phyloP scores from a whole-genome alignment of 495 filamentous ascomycete genomes.

The Aspergillus conjunctus region DNA sequence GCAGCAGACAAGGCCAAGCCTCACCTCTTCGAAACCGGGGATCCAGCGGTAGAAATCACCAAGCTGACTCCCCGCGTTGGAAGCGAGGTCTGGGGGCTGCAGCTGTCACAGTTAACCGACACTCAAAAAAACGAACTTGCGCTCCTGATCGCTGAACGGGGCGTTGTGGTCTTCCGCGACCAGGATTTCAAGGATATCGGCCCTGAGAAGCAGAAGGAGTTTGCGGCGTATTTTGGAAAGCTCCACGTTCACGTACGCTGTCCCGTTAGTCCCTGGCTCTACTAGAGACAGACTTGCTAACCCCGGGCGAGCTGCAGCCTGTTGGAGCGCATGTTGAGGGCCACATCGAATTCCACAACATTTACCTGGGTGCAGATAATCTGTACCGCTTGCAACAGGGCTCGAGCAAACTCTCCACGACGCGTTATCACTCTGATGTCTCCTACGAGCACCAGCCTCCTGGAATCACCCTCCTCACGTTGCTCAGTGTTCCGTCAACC shows the following conservation, averaged over 20 bases:
- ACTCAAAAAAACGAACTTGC: conserved; percentile 76
- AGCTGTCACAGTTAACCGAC: conserved; percentile 66
- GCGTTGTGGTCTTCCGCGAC: conserved; percentile 72
- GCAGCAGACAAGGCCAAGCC: conserved; percentile 37
- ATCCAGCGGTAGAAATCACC: conserved; percentile 58
- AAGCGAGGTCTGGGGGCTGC: conserved; percentile 70
- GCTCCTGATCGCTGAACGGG: conserved; percentile 67
- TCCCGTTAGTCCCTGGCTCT: conserved; percentile 16
- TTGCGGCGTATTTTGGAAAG: conserved; percentile 67
- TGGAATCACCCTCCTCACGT: conserved; percentile 70
- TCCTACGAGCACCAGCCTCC: conserved; percentile 80
- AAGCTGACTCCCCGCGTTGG: conserved; percentile 71
- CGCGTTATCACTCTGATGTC: conserved; percentile 40
- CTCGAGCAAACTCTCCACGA: conserved; percentile 1
- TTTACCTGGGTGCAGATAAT: conserved; percentile 14
- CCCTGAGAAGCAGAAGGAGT: conserved; percentile 59
- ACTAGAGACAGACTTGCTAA: not conserved
- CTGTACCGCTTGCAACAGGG: conserved; percentile 4
- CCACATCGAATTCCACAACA: conserved; percentile 11
- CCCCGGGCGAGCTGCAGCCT: not conserved
- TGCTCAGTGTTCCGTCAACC: conserved; percentile 65
- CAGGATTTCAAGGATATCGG: conserved; percentile 66
- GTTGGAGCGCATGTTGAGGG: conserved; percentile 7
- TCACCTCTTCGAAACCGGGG: conserved; percentile 34
- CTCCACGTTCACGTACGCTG: conserved; percentile 51